Evolutionary conservation across 257 asterid genomes (phyloP), one percentile per base, ranked within the genome.

Genomic region (Echium plantagineum): DNA sequence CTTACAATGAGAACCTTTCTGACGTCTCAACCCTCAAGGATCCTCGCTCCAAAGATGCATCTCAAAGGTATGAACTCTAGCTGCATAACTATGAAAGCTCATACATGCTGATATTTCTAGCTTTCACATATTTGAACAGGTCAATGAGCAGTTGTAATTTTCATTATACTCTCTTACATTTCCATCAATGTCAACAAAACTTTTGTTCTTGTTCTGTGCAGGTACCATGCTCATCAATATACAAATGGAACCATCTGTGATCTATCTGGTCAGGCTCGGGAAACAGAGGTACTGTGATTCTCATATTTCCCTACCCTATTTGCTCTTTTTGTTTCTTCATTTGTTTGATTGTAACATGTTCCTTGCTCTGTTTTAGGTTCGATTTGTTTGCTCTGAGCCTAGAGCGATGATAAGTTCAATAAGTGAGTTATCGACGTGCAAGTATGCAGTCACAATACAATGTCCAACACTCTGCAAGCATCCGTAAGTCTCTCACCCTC

Each of bases 41-140:
- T 80, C 97, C 95, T 56, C 95, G 97, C 61, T 86, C 97, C 54
- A 93, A 81, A 83, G 99, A 93, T 84, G 97, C 99, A 62, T 86
- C 99, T 63, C 99, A 93, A 74, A 86, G 97, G 97, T 88, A 77
- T 59, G 63, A 35, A 60, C 66, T 64, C 62, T 52, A 70, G 17
- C n/a, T 52, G 38, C 57, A 18, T 21, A 32, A 56, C 47, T 54
- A 59, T 49, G 53, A 56, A 13, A 15, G 26, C 54, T 31, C 13
- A n/a, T 18, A 46, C 28, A 49, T 22, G 3, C 3, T 22, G 57
- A 68, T 9, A 16, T 6, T 22, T 63, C 10, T 49, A 8, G 6
- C 7, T 28, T 53, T 19, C 28, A 16, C 24, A 4, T 59, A 48
- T 8, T 28, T 42, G 49, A 42, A 42, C 16, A 42, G 49, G 15